Base-by-base conservation (phyloP, 176 grass and related monocot species). In the Ensete glaucum region DNA sequence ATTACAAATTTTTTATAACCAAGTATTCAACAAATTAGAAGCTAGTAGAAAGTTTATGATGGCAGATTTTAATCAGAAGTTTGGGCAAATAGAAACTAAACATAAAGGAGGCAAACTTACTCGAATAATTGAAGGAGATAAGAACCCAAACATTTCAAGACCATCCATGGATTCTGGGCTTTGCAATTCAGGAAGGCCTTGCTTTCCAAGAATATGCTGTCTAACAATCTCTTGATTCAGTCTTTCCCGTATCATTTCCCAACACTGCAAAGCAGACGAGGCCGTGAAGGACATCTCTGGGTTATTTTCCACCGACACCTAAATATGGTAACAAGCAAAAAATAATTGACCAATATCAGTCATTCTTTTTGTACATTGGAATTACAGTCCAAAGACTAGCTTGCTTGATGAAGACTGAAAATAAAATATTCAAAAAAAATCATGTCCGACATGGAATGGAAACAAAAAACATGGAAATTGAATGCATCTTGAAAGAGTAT, bases 61-160 rank as follows among this genome's bases (percentile, higher is more conserved):
- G 2, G 53, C 6, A 54, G 53, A 54, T 54, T 11, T 54, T 54
- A 54, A 9, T 54, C 53, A 54, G 14, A 14, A 14, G 13, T 54
- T 14, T 54, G 53, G 2, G 13, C 53, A 13, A 54, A 9, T 54
- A 14, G 53, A 54, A 54, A 14, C 11, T 9, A 73, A 64, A 24
- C 71, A 27, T 60, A 50, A 67, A 71, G 12, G 7, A 53, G 22
- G 50, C 81, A 73, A 52, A 68, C 51, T 62, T 81, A 96, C 91
- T 83, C 83, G 76, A 64, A 91, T 77, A 71, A 96, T 91, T 64
- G 77, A 56, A 64, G 81, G 83, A 2, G 70, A 84, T 19, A 83
- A 83, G 78, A 88, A 86, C 20, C 88, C 88, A 90, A 91, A 96
- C 88, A 96, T 88, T 88, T 88, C 83, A 78, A 85, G 56, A 22